These are phyloP conservation scores for Lentinula novae-zelandiae DNA, from an alignment of 1,284 basidiomycete genomes.

Conservation along the genomic window DNA sequence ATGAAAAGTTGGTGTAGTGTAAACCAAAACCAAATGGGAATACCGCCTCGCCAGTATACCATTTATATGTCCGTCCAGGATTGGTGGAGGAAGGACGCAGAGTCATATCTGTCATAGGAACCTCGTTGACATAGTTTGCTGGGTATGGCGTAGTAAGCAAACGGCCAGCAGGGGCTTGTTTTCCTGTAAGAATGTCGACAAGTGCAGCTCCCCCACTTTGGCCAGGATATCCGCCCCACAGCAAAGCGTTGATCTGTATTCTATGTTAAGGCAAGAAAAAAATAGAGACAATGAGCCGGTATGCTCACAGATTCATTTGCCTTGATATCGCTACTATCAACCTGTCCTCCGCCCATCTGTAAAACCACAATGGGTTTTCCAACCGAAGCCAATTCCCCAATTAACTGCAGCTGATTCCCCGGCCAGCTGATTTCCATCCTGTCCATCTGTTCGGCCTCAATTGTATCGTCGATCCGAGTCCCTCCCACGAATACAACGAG, in stretches of 20 bases:
- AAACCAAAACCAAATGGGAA: slow-evolving; percentile 50
- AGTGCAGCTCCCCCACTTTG: slow-evolving; percentile 51
- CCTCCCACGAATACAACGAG: slow-evolving; percentile 59
- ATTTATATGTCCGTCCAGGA: slow-evolving; percentile 56
- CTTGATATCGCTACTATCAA: slow-evolving; percentile 46
- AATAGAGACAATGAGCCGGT: not conserved
- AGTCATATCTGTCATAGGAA: slow-evolving; percentile 56
- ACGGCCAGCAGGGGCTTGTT: slow-evolving; percentile 48
- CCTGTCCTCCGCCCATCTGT: slow-evolving; percentile 55
- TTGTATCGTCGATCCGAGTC: slow-evolving; percentile 44
- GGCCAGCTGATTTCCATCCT: slow-evolving; percentile 51
- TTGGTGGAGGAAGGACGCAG: slow-evolving; percentile 43
- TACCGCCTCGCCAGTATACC: slow-evolving; percentile 48
- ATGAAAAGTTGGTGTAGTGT: slow-evolving; percentile 49
- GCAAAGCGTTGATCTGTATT: slow-evolving; percentile 44
- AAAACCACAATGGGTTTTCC: slow-evolving; percentile 50
- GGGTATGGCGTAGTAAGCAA: slow-evolving; percentile 53
- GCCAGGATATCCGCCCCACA: slow-evolving; percentile 56
- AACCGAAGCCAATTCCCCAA: slow-evolving; percentile 37
- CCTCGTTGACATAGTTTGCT: slow-evolving; percentile 40
- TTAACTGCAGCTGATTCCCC: slow-evolving; percentile 48
- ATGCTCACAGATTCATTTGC: slow-evolving; percentile 36
- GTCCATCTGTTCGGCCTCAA: slow-evolving; percentile 51
- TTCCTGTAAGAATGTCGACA: slow-evolving; percentile 47
- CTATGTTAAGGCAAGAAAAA: not conserved